Percentiles rank a stretch among this genome's conserved stretches.
These are phyloP conservation scores for Acmispon strigosus DNA, from an alignment of 306 rosid genomes.

Conservation along the genomic window DNA sequence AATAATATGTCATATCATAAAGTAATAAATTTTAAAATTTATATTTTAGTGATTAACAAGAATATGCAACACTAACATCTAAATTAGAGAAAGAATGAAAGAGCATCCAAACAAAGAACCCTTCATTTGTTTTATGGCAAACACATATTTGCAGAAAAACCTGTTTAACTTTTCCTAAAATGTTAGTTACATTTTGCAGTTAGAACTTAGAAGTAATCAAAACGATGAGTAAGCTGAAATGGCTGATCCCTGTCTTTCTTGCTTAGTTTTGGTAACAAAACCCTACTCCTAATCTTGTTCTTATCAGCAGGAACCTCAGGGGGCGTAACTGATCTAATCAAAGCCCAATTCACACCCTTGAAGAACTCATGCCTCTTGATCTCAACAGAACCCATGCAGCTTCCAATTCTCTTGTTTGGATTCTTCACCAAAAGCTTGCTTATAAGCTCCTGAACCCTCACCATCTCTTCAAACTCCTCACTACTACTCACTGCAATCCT, in stretches of 20 bases:
- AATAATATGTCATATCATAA: too few relatives aligned
- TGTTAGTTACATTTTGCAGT: constrained; percentile 23
- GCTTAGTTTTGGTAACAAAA: constrained; percentile 65
- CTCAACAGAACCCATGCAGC: constrained; percentile 80
- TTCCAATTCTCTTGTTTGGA: constrained; percentile 85
- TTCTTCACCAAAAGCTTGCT: constrained; percentile 82
- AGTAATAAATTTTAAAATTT: too few relatives aligned
- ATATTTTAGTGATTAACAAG: too few relatives aligned
- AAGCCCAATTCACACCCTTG: constrained; percentile 84
- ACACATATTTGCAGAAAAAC: constrained; percentile 21
- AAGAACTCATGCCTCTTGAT: constrained; percentile 90
- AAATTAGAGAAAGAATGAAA: too few relatives aligned
- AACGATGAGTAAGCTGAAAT: constrained; percentile 57
- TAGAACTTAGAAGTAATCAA: constrained; percentile 61
- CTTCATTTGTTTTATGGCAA: constrained; percentile 14
- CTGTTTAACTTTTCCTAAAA: not conserved
- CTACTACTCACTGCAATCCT: constrained; percentile 47
- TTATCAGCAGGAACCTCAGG: constrained; percentile 68
- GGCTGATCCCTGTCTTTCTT: constrained; percentile 72
- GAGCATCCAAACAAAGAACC: not conserved
- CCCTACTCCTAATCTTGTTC: constrained; percentile 42
- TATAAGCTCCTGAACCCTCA: constrained; percentile 70
- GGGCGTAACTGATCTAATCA: constrained; percentile 78
- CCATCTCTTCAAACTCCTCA: constrained; percentile 78
- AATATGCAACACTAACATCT: too few relatives aligned